Base-by-base conservation (phyloP, 192 early-diverging fungal genomes). In the Podila epigama region DNA sequence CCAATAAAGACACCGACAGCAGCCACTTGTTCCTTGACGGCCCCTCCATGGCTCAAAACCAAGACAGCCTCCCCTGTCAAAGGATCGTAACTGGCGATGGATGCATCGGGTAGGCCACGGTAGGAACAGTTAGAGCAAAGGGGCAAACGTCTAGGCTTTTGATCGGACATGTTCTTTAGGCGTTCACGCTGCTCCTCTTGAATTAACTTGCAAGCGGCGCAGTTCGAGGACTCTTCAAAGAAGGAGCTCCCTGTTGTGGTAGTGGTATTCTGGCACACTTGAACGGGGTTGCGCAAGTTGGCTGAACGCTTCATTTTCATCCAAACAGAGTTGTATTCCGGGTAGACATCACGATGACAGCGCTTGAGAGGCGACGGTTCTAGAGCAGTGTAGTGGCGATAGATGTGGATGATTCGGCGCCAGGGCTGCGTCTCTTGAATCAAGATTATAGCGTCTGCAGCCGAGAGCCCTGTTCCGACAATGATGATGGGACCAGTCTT, bases 281-380 rank as follows among this genome's bases (percentile, higher is more conserved):
- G 66, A 5, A 77, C 56, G 27, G 73, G 63, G 34, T 77, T 77
- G 37, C 60, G 66, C 20, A 77, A 50, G 5, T 60, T 63, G 10
- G 73, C 73, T 18, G 29, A 77, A 29, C 63, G 63, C 36, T 50
- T 62, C 73, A 77, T 77, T 28, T 51, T 58, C 4, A 64, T 40
- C 73, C 73, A 77, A 34, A 77, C 40, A 9, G 73, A 77, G 1
- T 60, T 60, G 35, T 77, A 77, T 32, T 68, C 73, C 6, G 73
- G 73, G 44, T 77, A 77, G n/a, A 77, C 73, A 51, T 77, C 73
- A 0, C 66, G 66, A 64, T 77, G 73, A n/a, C 73, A 77, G 33
- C 73, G 42, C 33, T 77, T 77, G 34, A 77, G 51, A 0, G 73
- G 73, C 1, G 73, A 77, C 10, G 73, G 73, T 16, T 77, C 73